A percentile compares a stretch with the other conserved stretches of the same genome.
These are phyloP conservation scores for Apophysomyces trapeziformis DNA, from an alignment of 371 early-diverging fungal species.

Conservation along the genomic window DNA sequence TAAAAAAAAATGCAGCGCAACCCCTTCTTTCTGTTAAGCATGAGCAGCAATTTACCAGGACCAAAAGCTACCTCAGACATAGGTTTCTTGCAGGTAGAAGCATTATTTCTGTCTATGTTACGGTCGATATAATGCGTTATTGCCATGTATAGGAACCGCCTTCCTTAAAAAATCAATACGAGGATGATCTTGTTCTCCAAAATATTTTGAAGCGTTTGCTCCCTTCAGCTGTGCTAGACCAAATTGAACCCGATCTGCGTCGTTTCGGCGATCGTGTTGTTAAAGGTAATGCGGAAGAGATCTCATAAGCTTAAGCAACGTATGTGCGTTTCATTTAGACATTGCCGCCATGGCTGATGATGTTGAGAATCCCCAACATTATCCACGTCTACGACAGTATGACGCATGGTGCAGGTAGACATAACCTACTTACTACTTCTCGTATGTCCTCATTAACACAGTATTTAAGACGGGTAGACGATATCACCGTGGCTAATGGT, in stretches of 20 bases:
- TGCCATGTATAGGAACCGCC: conserved; percentile 48
- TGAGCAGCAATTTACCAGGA: no score
- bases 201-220: conserved; percentile 53
- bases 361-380: conserved; percentile 48
- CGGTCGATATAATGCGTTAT: conserved; percentile 3
- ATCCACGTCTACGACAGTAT: conserved; percentile 69
- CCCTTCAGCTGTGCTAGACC: conserved; percentile 40
- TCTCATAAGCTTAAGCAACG: background rate
- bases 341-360: conserved; percentile 39
- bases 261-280: conserved; percentile 50
- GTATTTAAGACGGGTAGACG: conserved; percentile 56
- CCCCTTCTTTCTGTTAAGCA: no score
- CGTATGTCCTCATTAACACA: no score
- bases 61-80: conserved; percentile 32
- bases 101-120: background rate
- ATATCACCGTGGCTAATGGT: conserved; percentile 56
- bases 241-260: conserved; percentile 53
- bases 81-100: conserved; percentile 40
- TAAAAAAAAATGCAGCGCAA: no score
- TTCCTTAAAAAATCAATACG: conserved; percentile 54
- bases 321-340: conserved; percentile 19
- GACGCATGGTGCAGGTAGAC: conserved; percentile 66
- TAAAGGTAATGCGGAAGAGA: conserved; percentile 26
- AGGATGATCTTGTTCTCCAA: conserved; percentile 55
- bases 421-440: background rate